Conservation (phyloP, 306 rosid genomes). For the Dalbergia cochinchinensis region DNA sequence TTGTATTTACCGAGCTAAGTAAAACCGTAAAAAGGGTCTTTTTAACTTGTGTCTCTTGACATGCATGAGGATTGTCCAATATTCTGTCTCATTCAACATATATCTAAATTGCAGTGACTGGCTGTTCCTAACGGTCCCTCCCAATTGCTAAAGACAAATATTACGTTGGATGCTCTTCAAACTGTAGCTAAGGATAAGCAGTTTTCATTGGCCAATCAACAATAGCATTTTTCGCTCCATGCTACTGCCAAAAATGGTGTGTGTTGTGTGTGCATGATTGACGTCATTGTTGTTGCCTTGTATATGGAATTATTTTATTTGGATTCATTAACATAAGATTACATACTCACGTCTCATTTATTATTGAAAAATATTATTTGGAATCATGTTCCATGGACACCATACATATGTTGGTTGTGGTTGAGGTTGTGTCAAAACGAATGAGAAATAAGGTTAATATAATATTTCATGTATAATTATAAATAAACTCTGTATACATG, state of each 20-base stretch:
- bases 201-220: constrained; percentile 10
- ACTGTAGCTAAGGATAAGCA: constrained; percentile 44
- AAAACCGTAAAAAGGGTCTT: background rate
- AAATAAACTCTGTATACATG: no score
- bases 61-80: background rate
- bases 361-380: no score
- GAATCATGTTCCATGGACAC: no score
- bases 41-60: background rate
- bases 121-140: constrained; percentile 9
- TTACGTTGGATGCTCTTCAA: constrained; percentile 30
- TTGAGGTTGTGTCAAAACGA: no score
- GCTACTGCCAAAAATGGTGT: background rate
- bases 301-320: no score
- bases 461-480: no score
- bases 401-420: background rate
- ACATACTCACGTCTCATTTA: no score
- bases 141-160: background rate
- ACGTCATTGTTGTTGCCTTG: constrained; percentile 5
- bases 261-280: no score
- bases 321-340: no score
- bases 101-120: background rate
- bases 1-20: constrained; percentile 31
- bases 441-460: no score
- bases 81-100: background rate
- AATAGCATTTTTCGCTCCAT: constrained; percentile 23